Conservation (phyloP, 768 basidiomycete genomes). For the Panaeolus papilionaceus region DNA sequence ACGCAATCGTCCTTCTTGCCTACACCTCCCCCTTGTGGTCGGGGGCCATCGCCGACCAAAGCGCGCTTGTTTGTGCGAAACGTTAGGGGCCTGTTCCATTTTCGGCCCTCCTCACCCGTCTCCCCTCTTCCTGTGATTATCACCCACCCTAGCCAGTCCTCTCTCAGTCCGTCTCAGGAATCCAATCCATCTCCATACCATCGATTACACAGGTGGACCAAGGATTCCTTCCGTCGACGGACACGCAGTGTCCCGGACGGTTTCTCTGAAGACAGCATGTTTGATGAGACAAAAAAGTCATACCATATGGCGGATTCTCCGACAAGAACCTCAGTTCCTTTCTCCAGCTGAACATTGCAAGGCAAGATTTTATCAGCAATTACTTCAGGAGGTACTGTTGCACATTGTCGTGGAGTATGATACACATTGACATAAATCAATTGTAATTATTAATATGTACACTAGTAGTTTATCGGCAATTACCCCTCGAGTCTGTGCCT, state of each 20-base stretch:
- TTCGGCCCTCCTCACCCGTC: constrained; percentile 50
- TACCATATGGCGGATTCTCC: constrained; percentile 2
- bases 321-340: not conserved
- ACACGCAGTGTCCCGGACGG: constrained; percentile 9
- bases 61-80: constrained; percentile 65
- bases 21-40: constrained; percentile 21
- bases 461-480: not conserved
- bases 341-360: not conserved
- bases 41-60: constrained; percentile 34
- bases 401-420: not conserved
- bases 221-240: constrained; percentile 4
- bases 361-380: not conserved
- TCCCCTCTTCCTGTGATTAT: constrained; percentile 31
- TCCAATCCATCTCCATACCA: not conserved
- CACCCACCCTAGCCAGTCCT: constrained; percentile 24
- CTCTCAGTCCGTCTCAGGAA: constrained; percentile 5
- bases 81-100: constrained; percentile 63
- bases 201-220: not conserved
- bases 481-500: not conserved
- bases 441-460: constrained; percentile 14
- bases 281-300: constrained; percentile 6
- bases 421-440: not conserved
- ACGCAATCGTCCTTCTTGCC: constrained; percentile 20
- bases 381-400: not conserved
- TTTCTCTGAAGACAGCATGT: constrained; percentile 3